Base-by-base conservation (phyloP, 2,329 filamentous ascomycete genomes). In the Cercospora janseana region DNA sequence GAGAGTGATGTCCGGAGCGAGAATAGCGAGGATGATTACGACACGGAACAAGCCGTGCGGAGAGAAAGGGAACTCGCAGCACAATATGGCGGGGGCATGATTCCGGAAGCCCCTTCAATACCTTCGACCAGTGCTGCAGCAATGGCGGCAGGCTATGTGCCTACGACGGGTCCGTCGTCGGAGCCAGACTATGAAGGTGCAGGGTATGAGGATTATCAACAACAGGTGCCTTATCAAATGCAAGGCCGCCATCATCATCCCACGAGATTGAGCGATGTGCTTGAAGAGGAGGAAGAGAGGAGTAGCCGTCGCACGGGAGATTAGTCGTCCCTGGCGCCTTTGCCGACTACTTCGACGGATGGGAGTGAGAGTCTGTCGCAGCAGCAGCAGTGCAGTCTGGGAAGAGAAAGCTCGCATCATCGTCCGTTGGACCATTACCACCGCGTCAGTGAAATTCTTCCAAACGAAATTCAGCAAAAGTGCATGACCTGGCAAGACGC, bases 181-280 rank as follows among this genome's bases (percentile, higher is more conserved):
- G 61, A 49, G 56, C 70, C 62, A 54, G 69, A 50, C 60, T 70
- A 55, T 61, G 67, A 53, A 56, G 64, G 64, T 13, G 85, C 89
- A 12, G 79, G 80, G 1, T 78, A 82, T 2, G 84, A 93, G 56
- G 71, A 73, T n/a, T 75, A 88, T 56, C 84, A 85, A 18, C 79
- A 55, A 28, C 46, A 49, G 18, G 28, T 35, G 8, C 46, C 46
- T 5, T 53, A 53, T 13, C 44, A 52, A 46, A 56, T 55, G 37
- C 55, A 53, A 83, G 54, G 56, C 4, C 68, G 75, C 49, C 90
- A 95, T 69, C 88, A 93, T 60, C 89, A 95, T 70, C 90, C 90
- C 0, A 95, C 90, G 6, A 77, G 91, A 49, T 74, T 95, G 56
- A 95, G 89, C 67, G 90, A 95, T 70, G 90, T 95, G 21, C 78